A percentile compares a stretch with the other conserved stretches of the same genome.
Evolutionary conservation across 495 filamentous ascomycete genomes (phyloP).

Genomic region (Hypoxylon fragiforme): DNA sequence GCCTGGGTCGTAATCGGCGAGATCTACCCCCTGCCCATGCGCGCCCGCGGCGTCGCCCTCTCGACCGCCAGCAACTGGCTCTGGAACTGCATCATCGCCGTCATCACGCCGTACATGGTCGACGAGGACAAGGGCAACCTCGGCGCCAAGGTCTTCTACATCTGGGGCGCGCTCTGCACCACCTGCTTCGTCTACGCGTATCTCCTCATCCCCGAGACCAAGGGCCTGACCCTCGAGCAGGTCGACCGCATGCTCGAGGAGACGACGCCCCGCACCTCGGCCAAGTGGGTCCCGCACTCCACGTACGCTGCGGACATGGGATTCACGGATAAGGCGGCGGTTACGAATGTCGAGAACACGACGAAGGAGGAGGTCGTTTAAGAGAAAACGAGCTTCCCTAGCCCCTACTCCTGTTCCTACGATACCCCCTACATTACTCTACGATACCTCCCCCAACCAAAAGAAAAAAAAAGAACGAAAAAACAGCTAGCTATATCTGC

Average conservation of each 20-base stretch:
- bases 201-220: constrained; percentile 84
- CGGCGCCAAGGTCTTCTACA: constrained; percentile 74
- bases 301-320: constrained; percentile 69
- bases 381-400: too few relatives aligned
- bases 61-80: constrained; percentile 88
- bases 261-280: constrained; percentile 68
- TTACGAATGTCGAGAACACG: constrained; percentile 10
- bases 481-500: too few relatives aligned
- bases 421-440: too few relatives aligned
- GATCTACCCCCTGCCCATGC: constrained; percentile 83
- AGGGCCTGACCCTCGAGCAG: constrained; percentile 85
- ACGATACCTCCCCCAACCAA: too few relatives aligned
- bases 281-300: constrained; percentile 69
- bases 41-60: constrained; percentile 76
- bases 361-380: constrained; percentile 24
- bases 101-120: constrained; percentile 83
- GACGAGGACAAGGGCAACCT: constrained; percentile 65
- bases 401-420: too few relatives aligned
- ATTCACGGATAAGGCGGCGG: constrained; percentile 19
- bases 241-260: constrained; percentile 91
- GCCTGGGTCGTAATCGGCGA: constrained; percentile 88
- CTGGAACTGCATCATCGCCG: constrained; percentile 63
- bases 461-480: too few relatives aligned
- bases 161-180: constrained; percentile 74
- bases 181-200: constrained; percentile 70